Evolutionary conservation across 2,329 filamentous ascomycete genomes (phyloP).

Genomic region (Lachnellula suecica): DNA sequence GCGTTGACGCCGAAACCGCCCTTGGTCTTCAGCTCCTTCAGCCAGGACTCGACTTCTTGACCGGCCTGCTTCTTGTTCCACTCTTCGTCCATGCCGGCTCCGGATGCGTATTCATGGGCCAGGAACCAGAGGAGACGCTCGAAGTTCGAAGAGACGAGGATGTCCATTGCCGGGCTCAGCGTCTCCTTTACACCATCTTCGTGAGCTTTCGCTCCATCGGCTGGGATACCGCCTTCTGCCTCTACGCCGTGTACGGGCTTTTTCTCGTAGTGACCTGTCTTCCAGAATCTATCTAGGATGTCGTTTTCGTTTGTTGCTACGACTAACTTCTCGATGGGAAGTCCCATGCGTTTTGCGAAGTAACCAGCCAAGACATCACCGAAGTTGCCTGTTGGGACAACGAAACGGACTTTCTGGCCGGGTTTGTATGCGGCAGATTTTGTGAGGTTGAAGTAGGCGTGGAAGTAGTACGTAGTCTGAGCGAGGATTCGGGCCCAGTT

Average conservation of each 20-base stretch:
- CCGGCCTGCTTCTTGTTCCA: slow-evolving; percentile 70
- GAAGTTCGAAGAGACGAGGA: slow-evolving; percentile 94
- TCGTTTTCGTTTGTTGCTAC: slow-evolving; percentile 98
- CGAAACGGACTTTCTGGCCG: slow-evolving; percentile 73
- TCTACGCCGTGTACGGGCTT: slow-evolving; percentile 59
- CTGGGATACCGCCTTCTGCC: slow-evolving; percentile 52
- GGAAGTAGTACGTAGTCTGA: slow-evolving; percentile 96
- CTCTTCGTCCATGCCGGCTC: slow-evolving; percentile 59
- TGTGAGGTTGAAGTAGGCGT: slow-evolving; percentile 83
- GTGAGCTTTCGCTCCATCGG: slow-evolving; percentile 61
- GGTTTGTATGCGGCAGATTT: slow-evolving; percentile 60
- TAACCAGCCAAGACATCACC: slow-evolving; percentile 92
- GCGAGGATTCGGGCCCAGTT: slow-evolving; percentile 95
- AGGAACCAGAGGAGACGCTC: slow-evolving; percentile 95
- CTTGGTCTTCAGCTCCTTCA: slow-evolving; percentile 73
- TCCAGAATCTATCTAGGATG: slow-evolving; percentile 94
- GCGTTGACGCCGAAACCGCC: slow-evolving; percentile 81
- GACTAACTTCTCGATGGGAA: slow-evolving; percentile 84
- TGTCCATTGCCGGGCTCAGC: slow-evolving; percentile 94
- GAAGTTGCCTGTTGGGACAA: slow-evolving; percentile 95
- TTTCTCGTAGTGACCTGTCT: slow-evolving; percentile 87
- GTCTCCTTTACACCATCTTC: slow-evolving; percentile 83
- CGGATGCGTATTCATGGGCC: slow-evolving; percentile 67
- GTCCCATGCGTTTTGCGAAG: slow-evolving; percentile 87
- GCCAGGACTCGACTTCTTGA: slow-evolving; percentile 76